phyloP scores from a whole-genome alignment of 2,329 filamentous ascomycete species.

The Aspergillus glaucus region DNA sequence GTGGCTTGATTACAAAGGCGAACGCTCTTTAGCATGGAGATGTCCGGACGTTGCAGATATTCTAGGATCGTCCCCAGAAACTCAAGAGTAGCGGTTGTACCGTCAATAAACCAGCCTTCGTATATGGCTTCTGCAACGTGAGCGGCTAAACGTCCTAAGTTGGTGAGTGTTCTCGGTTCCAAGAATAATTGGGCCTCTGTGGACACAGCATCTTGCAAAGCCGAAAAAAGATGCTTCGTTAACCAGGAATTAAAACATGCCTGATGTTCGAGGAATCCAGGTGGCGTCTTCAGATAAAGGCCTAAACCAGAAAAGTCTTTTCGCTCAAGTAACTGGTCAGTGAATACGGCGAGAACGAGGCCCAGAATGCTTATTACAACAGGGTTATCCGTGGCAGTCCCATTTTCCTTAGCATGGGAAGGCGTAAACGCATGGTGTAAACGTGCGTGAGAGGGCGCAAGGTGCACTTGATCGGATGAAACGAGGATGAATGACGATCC shows the following conservation, averaged over 20 bases:
- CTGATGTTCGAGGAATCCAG: slow-evolving; percentile 89
- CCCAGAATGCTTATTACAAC: slow-evolving; percentile 72
- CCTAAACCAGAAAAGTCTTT: slow-evolving; percentile 90
- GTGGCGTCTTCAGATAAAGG: slow-evolving; percentile 79
- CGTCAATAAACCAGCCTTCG: slow-evolving; percentile 93
- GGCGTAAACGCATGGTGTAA: slow-evolving; percentile 59
- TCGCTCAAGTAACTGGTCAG: slow-evolving; percentile 74
- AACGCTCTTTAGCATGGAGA: slow-evolving; percentile 76
- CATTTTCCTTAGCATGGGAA: slow-evolving; percentile 44
- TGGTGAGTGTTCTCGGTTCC: slow-evolving; percentile 79
- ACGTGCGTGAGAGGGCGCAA: slow-evolving; percentile 54
- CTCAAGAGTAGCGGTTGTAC: slow-evolving; percentile 74
- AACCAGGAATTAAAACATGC: slow-evolving; percentile 93
- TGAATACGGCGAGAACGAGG: slow-evolving; percentile 71
- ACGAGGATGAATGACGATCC: slow-evolving; percentile 89
- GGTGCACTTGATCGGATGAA: slow-evolving; percentile 59
- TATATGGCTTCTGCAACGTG: slow-evolving; percentile 88
- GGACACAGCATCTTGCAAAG: slow-evolving; percentile 64
- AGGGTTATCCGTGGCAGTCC: slow-evolving; percentile 53
- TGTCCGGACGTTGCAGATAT: slow-evolving; percentile 77
- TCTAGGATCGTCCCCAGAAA: slow-evolving; percentile 81
- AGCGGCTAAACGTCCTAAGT: slow-evolving; percentile 71
- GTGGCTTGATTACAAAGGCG: slow-evolving; percentile 85
- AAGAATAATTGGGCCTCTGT: slow-evolving; percentile 64
- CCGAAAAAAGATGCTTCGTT: slow-evolving; percentile 65